Evolutionary conservation across 2,329 filamentous ascomycete genomes (phyloP).

Genomic region (Fusarium nelsonii): DNA sequence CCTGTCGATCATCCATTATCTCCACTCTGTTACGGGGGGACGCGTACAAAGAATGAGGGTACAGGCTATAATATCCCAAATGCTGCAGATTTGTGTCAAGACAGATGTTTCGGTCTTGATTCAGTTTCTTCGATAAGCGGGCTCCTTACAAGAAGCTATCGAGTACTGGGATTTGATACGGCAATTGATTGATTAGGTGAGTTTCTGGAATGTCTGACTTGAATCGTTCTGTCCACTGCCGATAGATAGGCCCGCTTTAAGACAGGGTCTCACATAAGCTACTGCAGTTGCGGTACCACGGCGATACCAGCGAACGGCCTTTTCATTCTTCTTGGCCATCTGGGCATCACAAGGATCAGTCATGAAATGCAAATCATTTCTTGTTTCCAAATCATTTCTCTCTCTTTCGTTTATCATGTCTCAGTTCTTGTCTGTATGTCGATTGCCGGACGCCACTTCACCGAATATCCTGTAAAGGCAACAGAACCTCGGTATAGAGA

Average conservation of each 20-base stretch:
- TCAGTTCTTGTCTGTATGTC: neutral
- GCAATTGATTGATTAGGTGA: neutral
- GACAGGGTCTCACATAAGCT: conserved; percentile 9
- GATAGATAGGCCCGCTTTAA: conserved; percentile 2
- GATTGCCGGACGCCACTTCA: neutral
- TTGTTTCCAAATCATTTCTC: neutral
- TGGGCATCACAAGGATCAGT: neutral
- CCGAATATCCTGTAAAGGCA: neutral
- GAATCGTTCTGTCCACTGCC: neutral
- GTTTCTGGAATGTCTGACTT: neutral
- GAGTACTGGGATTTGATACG: neutral
- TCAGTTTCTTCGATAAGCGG: neutral
- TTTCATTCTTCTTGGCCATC: neutral
- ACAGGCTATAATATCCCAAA: neutral
- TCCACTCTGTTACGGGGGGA: neutral
- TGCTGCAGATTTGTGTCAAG: neutral
- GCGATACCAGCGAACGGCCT: neutral
- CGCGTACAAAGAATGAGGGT: neutral
- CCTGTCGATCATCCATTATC: neutral
- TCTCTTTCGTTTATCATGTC: neutral
- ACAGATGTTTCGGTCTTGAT: neutral
- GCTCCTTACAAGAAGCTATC: neutral
- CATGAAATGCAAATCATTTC: neutral
- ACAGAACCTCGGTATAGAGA: neutral
- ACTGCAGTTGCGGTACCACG: neutral